Evolutionary conservation across 495 filamentous ascomycete species (phyloP).

Genomic region (Penicillium alfredii): DNA sequence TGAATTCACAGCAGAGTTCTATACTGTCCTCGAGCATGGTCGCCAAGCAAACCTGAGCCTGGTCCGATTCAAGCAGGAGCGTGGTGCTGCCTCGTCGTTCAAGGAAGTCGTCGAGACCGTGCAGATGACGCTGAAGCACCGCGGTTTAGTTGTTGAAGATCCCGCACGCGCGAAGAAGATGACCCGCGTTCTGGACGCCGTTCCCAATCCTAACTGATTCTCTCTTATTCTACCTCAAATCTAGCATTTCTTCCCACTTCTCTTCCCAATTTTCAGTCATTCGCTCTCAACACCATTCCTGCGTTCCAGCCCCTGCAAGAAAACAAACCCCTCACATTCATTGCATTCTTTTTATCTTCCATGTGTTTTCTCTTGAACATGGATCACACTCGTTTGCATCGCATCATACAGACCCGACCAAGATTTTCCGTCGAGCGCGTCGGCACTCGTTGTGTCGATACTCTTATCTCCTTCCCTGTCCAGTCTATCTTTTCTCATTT

Average conservation of each 20-base stretch:
- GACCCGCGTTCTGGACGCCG: constrained; percentile 33
- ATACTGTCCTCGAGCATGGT: constrained; percentile 76
- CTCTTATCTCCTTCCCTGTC: no score
- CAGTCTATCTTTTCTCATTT: neutral
- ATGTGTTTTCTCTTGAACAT: neutral
- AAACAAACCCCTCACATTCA: no score
- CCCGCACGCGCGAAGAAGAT: constrained; percentile 57
- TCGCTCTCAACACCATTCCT: constrained; percentile 9
- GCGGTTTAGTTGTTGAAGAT: constrained; percentile 64
- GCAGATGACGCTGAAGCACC: constrained; percentile 49
- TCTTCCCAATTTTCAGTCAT: neutral
- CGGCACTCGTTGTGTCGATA: no score
- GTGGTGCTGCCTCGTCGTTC: constrained; percentile 81
- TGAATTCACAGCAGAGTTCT: constrained; percentile 74
- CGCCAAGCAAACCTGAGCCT: constrained; percentile 62
- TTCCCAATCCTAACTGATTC: constrained; percentile 17
- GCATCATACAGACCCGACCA: neutral
- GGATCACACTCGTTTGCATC: constrained; percentile 13
- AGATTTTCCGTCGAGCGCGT: no score
- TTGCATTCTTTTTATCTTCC: constrained; percentile 4
- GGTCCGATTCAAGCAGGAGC: constrained; percentile 79
- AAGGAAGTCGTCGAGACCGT: constrained; percentile 73
- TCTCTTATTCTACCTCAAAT: neutral
- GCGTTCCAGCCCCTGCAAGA: constrained; percentile 23
- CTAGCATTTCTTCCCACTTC: neutral